phyloP scores from a whole-genome alignment of 75 land plant genomes.

The Pseudotsuga menziesii region DNA sequence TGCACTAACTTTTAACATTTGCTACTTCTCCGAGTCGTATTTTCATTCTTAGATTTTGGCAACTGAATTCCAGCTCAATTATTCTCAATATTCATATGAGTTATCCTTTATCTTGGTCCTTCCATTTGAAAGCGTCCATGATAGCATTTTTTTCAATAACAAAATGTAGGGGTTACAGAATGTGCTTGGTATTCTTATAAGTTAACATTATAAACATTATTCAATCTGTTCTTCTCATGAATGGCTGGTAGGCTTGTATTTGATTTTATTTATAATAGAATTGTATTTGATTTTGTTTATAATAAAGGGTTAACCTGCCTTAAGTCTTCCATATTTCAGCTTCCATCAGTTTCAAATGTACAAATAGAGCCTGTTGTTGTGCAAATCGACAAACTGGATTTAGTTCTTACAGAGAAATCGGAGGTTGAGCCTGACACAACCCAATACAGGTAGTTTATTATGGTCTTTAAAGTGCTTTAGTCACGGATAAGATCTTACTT shows the following conservation, averaged over 20 bases:
- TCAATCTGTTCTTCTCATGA: not conserved
- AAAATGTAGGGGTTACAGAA: too few species aligned
- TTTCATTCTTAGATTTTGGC: too few species aligned
- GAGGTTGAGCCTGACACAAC: constrained; percentile 28
- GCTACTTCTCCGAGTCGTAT: too few species aligned
- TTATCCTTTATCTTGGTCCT: too few species aligned
- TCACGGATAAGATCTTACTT: not conserved
- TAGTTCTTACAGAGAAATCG: constrained; percentile 81
- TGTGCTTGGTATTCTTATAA: not conserved
- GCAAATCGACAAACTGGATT: constrained; percentile 82
- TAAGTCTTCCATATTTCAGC: constrained; percentile 32
- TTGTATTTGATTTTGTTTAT: not conserved
- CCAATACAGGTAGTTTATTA: constrained; percentile 31
- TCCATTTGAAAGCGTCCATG: too few species aligned
- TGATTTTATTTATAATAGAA: not conserved
- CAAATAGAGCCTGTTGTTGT: constrained; percentile 90
- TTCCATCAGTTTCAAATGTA: constrained; percentile 90
- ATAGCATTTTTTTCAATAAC: too few species aligned
- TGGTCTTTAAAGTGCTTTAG: not conserved
- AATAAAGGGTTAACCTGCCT: not conserved
- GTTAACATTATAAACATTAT: not conserved
- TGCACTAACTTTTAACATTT: too few species aligned
- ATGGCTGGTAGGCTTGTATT: not conserved
- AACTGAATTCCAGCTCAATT: too few species aligned
- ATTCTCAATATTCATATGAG: too few species aligned